Evolutionary conservation across 192 early-diverging fungal species (phyloP), one percentile per base, ranked within the genome.

Genomic region (Dissophora ornata): DNA sequence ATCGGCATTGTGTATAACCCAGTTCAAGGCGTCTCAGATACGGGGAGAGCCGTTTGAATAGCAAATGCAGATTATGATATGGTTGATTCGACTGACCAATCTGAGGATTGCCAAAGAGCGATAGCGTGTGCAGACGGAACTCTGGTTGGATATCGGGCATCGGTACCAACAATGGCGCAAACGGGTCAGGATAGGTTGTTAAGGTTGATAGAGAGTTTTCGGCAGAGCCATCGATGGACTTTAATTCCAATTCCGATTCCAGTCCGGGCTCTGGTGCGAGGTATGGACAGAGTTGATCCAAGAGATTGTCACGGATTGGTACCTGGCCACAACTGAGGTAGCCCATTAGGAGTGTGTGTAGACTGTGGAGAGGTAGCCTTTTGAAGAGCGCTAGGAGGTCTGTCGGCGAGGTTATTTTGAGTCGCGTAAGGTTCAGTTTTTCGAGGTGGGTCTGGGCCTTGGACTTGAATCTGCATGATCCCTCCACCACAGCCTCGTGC

Each of bases 401-500:
- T 12, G 24, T 44, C 0, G 70, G 55, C 4, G 70, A 59, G 10
- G 22, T 22, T 9, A 73, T 33, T 33, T 64, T 73, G 11, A 73
- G 49, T 13, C 70, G 34, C 40, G 62, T 73, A 45, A 73, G 21
- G 49, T 73, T 73, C 38, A 73, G 21, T 25, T 73, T 73, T 15
- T 73, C 70, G 29, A 73, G n/a, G 7, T 24, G 21, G 28, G 70
- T 73, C 21, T 10, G 4, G 44, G 44, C n/a, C 44, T n/a, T 45
- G 44, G 18, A n/a, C 4, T n/a, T 45, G 36, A 13, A 9, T 38
- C 36, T 13, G 13, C 7, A 38, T 38, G 36, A 13, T 38, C 36
- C 36, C n/a, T n/a, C n/a, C n/a, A n/a, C n/a, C n/a, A n/a, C n/a
- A n/a, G n/a, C n/a, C n/a, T n/a, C n/a, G n/a, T n/a, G n/a, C n/a